These are phyloP conservation scores for Gymnopus androsaceus DNA, from an alignment of 1,284 basidiomycete species.

Conservation along the genomic window DNA sequence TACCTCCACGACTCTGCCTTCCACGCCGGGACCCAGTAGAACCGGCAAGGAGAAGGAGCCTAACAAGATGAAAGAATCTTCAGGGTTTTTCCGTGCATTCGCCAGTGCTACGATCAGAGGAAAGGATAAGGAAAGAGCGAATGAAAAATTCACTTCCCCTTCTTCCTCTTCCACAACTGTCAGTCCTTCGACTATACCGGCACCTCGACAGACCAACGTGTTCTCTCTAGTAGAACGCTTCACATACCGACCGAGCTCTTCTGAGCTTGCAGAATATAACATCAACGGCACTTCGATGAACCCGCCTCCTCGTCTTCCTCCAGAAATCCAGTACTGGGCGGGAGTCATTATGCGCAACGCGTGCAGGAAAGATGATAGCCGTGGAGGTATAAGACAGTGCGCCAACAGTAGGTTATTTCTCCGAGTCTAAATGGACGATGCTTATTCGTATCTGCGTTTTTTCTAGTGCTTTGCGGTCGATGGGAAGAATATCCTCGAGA, in stretches of 20 bases:
- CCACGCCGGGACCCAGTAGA: neutral
- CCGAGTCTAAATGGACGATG: conserved; percentile 9
- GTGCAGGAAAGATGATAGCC: conserved; percentile 92
- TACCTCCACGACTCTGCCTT: neutral
- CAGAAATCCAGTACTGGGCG: conserved; percentile 98
- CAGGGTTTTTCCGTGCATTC: conserved; percentile 41
- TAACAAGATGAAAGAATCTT: conserved; percentile 1
- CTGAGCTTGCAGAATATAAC: conserved; percentile 25
- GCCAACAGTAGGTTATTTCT: conserved; percentile 77
- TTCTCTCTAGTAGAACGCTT: conserved; percentile 96
- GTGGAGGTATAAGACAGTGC: conserved; percentile 95
- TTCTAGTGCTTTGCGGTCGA: conserved; percentile 85
- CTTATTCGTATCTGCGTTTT: conserved; percentile 14
- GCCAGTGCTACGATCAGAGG: conserved; percentile 29
- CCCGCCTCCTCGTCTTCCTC: conserved; percentile 67
- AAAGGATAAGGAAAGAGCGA: conserved; percentile 45
- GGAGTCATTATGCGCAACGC: conserved; percentile 99
- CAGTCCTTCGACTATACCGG: conserved; percentile 14
- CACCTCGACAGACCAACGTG: conserved; percentile 72
- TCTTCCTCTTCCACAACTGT: conserved; percentile 17
- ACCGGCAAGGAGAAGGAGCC: conserved; percentile 11
- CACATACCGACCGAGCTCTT: conserved; percentile 88
- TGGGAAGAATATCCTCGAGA: conserved; percentile 95
- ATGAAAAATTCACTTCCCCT: conserved; percentile 14
- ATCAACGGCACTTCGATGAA: conserved; percentile 30